Evolutionary conservation across 352 stramenopile species (phyloP).

Genomic region (Phytopythium montanum): DNA sequence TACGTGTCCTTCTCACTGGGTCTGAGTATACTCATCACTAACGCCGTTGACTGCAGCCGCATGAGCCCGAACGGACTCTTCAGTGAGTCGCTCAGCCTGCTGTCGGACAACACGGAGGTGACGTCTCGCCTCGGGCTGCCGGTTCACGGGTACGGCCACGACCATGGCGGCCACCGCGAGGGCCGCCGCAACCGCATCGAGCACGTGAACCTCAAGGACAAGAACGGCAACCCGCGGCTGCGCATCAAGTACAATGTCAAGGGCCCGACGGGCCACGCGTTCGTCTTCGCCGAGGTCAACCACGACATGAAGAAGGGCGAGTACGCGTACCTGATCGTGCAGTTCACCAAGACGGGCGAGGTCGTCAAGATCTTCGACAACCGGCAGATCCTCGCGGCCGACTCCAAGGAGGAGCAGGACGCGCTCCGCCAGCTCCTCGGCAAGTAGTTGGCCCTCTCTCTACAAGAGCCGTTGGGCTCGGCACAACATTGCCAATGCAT

Average conservation of each 20-base stretch:
- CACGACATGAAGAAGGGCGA: conserved; percentile 92
- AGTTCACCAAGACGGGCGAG: conserved; percentile 89
- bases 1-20: conserved; percentile 25
- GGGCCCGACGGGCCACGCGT: conserved; percentile 84
- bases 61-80: conserved; percentile 86
- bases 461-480: no score
- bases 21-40: not conserved
- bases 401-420: conserved; percentile 75
- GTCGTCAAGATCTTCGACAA: conserved; percentile 94
- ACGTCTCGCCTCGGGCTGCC: conserved; percentile 82
- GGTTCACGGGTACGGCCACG: conserved; percentile 92
- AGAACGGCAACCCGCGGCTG: conserved; percentile 81
- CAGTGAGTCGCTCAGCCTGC: conserved; percentile 65
- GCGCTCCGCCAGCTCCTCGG: conserved; percentile 70
- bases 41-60: conserved; percentile 30
- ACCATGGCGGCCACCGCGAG: conserved; percentile 92
- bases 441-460: conserved; percentile 29
- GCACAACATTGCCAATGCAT: no score
- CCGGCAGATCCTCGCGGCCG: conserved; percentile 76
- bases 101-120: conserved; percentile 82
- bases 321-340: conserved; percentile 95
- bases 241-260: conserved; percentile 95
- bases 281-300: conserved; percentile 92
- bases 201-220: conserved; percentile 89
- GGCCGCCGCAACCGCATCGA: conserved; percentile 95